These are phyloP conservation scores for Fagus crenata DNA, from an alignment of 306 rosid species.

Conservation along the genomic window DNA sequence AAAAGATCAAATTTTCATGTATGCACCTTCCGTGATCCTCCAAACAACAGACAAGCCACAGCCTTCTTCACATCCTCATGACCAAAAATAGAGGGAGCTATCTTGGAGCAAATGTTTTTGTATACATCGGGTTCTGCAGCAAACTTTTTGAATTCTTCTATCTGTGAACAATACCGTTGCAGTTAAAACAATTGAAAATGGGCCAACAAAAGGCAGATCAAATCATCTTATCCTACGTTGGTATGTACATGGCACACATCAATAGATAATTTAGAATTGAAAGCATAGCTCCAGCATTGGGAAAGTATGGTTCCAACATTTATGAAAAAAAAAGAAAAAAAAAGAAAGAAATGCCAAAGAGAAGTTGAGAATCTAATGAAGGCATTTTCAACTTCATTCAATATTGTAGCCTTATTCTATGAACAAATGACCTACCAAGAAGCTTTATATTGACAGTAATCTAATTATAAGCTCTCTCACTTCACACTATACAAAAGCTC, in stretches of 20 bases:
- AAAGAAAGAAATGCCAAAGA: background rate
- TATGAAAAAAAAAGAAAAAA: background rate
- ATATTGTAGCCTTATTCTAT: background rate
- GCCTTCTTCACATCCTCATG: slow-evolving; percentile 92
- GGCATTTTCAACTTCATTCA: background rate
- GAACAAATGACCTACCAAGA: background rate
- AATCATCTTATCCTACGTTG: background rate
- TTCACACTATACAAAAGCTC: background rate
- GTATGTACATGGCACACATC: no score
- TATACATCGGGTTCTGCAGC: slow-evolving; percentile 82
- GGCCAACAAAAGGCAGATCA: background rate
- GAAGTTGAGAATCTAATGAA: background rate
- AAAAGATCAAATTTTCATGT: background rate
- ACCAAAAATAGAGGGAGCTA: slow-evolving; percentile 97
- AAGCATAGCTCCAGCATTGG: background rate
- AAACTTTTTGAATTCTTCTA: slow-evolving; percentile 90
- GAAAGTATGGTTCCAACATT: background rate
- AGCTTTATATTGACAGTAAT: background rate
- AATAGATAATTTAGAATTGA: background rate
- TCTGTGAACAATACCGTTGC: slow-evolving; percentile 43
- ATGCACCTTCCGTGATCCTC: slow-evolving; percentile 94
- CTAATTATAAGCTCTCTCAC: background rate
- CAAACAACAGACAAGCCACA: slow-evolving; percentile 89
- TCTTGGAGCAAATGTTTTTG: slow-evolving; percentile 77
- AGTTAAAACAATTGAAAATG: slow-evolving; percentile 4